Evolutionary conservation across 2,329 filamentous ascomycete genomes (phyloP).

Genomic region (Blastomyces parvus): DNA sequence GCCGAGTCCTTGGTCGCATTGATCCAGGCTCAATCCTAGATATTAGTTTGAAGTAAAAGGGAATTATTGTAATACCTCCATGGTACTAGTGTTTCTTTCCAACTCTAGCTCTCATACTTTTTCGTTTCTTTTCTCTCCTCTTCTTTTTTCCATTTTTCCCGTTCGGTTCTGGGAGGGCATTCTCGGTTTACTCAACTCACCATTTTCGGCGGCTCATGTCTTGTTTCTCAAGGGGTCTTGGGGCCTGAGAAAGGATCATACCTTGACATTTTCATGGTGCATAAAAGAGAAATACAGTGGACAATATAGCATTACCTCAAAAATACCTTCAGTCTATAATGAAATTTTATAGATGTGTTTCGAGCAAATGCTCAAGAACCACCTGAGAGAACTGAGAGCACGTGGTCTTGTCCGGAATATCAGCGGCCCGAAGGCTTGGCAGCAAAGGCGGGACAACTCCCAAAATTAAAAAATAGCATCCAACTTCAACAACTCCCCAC

Average conservation of each 20-base stretch:
- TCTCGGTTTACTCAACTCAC: not conserved
- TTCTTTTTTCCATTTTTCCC: no score
- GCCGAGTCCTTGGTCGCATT: slow-evolving; percentile 21
- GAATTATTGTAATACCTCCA: not conserved
- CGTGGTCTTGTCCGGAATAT: not conserved
- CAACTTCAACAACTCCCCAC: slow-evolving; percentile 5
- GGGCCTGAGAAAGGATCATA: not conserved
- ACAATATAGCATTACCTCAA: not conserved
- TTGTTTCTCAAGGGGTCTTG: not conserved
- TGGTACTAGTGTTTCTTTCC: not conserved
- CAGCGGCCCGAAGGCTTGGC: not conserved
- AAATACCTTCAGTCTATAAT: not conserved
- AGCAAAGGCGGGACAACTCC: not conserved
- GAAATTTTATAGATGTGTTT: not conserved
- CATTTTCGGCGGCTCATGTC: not conserved
- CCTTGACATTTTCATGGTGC: not conserved
- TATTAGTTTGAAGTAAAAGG: not conserved
- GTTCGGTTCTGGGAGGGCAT: not conserved
- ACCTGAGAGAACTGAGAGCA: not conserved
- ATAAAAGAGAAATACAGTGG: not conserved
- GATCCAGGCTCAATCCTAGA: slow-evolving; percentile 10
- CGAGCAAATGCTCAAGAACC: not conserved
- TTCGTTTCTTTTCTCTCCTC: no score
- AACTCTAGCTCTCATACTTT: not conserved
- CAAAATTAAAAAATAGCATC: slow-evolving; percentile 1